A percentile compares a stretch with the other conserved stretches of the same genome.
Evolutionary conservation across 1,284 basidiomycete genomes (phyloP).

Genomic region (Coriolopsis trogii): DNA sequence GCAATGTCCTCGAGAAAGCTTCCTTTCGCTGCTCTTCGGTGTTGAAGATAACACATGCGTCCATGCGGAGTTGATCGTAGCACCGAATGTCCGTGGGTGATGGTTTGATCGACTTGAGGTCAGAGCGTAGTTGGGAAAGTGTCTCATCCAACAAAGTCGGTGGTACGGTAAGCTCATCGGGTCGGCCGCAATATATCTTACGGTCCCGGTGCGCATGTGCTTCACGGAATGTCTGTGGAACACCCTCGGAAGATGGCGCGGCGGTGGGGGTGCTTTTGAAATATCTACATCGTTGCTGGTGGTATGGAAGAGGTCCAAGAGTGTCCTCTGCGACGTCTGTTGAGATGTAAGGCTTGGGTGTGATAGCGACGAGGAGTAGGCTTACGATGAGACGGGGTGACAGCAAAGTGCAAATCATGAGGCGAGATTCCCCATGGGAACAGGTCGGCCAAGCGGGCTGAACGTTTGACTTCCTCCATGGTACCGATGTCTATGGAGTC

Average conservation of each 20-base stretch:
- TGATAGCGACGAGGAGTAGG: too few relatives aligned
- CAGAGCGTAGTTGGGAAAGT: constrained; percentile 4
- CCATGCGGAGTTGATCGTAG: neutral
- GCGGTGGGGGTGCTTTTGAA: neutral
- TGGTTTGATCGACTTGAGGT: constrained; percentile 7
- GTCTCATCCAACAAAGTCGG: constrained; percentile 7
- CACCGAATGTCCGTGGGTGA: constrained; percentile 7
- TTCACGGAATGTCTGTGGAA: neutral
- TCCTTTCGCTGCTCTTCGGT: neutral
- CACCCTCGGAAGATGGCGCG: neutral
- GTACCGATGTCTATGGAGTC: too few relatives aligned
- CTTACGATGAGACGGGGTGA: too few relatives aligned
- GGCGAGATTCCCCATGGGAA: too few relatives aligned
- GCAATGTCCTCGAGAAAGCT: neutral
- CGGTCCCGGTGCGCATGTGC: neutral
- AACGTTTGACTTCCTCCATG: too few relatives aligned
- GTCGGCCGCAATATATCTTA: constrained; percentile 2
- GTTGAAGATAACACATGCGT: neutral
- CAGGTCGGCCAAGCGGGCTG: too few relatives aligned
- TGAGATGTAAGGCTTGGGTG: too few relatives aligned
- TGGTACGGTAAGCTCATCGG: neutral
- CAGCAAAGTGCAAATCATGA: too few relatives aligned
- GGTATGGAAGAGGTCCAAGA: neutral
- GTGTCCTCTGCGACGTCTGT: neutral
- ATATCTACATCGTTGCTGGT: neutral